Percentiles rank a stretch among this genome's conserved stretches.
phyloP scores from a whole-genome alignment of 805 yeast genomes.

The Yarrowia osloensis region DNA sequence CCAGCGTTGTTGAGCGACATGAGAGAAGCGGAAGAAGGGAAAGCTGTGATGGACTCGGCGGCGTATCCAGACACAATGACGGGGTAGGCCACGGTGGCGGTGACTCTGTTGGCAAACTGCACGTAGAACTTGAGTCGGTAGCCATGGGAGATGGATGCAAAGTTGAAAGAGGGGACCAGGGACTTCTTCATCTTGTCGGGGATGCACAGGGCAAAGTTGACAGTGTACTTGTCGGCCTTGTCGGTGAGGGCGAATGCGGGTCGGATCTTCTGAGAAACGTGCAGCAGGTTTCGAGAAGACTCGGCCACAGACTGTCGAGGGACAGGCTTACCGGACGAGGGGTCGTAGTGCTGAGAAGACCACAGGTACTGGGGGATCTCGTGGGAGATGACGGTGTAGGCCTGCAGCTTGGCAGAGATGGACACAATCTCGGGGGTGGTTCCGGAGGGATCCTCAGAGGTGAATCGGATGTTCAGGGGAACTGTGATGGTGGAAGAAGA shows the following conservation, averaged over 20 bases:
- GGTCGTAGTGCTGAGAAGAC: slow-evolving; percentile 29
- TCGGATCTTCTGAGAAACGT: slow-evolving; percentile 22
- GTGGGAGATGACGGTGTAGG: slow-evolving; percentile 23
- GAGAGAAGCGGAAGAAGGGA: slow-evolving; percentile 25
- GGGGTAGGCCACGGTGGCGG: slow-evolving; percentile 17
- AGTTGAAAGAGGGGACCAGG: slow-evolving; percentile 26
- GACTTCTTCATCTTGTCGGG: slow-evolving; percentile 30
- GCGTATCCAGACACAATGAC: slow-evolving; percentile 28
- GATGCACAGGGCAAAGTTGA: slow-evolving; percentile 26
- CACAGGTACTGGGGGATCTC: slow-evolving; percentile 30
- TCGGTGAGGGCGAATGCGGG: slow-evolving; percentile 16
- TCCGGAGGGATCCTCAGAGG: slow-evolving; percentile 20
- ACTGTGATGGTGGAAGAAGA: slow-evolving; percentile 18
- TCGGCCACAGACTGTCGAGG: slow-evolving; percentile 26
- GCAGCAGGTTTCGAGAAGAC: slow-evolving; percentile 18
- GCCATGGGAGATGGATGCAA: slow-evolving; percentile 25
- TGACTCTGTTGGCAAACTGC: slow-evolving; percentile 16
- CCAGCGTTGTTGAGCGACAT: background rate
- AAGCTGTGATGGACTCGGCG: slow-evolving; percentile 21
- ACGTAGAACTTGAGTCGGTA: slow-evolving; percentile 29
- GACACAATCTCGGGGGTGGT: slow-evolving; percentile 28
- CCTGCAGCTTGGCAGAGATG: slow-evolving; percentile 28
- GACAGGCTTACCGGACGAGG: slow-evolving; percentile 14
- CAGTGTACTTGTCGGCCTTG: slow-evolving; percentile 10
- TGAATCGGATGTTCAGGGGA: slow-evolving; percentile 25